phyloP scores from a whole-genome alignment of 192 early-diverging fungal genomes.

The Gryganskiella cystojenkinii region DNA sequence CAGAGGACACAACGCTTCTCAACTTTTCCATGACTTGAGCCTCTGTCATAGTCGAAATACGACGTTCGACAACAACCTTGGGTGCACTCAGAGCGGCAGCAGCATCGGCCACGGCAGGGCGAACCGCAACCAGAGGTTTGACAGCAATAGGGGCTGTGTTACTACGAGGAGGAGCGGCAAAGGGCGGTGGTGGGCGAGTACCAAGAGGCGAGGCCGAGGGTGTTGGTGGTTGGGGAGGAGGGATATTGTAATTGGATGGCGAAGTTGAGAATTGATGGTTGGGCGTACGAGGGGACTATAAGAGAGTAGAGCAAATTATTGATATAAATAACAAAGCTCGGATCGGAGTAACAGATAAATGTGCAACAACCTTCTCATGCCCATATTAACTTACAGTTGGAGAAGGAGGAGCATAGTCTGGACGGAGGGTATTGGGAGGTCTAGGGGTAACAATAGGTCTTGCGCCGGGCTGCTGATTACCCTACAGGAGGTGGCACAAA shows the following conservation, averaged over 20 bases:
- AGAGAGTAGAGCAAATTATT: neutral
- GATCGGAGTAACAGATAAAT: neutral
- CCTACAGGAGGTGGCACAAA: neutral
- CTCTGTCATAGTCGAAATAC: constrained; percentile 91
- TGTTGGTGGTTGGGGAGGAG: constrained; percentile 13
- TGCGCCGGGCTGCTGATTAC: constrained; percentile 16
- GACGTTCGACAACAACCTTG: constrained; percentile 70
- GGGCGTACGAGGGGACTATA: constrained; percentile 33
- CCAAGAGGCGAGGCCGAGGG: constrained; percentile 31
- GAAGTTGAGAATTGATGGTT: constrained; percentile 31
- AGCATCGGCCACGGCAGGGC: constrained; percentile 42
- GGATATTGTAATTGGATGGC: constrained; percentile 22
- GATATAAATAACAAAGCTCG: neutral
- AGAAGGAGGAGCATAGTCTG: constrained; percentile 43
- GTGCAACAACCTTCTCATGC: neutral
- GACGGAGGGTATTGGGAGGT: constrained; percentile 26
- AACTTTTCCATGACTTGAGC: constrained; percentile 96
- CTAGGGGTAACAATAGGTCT: constrained; percentile 36
- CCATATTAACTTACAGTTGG: constrained; percentile 35
- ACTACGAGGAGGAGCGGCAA: constrained; percentile 24
- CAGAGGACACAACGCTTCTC: constrained; percentile 88
- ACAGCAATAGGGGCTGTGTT: constrained; percentile 20
- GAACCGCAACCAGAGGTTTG: constrained; percentile 18
- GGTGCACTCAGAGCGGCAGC: constrained; percentile 42
- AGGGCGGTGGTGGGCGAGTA: constrained; percentile 31